Percentiles rank a stretch among this genome's conserved stretches.
Conservation (phyloP, 2,329 filamentous ascomycete genomes). For the Penicillium sp. region DNA sequence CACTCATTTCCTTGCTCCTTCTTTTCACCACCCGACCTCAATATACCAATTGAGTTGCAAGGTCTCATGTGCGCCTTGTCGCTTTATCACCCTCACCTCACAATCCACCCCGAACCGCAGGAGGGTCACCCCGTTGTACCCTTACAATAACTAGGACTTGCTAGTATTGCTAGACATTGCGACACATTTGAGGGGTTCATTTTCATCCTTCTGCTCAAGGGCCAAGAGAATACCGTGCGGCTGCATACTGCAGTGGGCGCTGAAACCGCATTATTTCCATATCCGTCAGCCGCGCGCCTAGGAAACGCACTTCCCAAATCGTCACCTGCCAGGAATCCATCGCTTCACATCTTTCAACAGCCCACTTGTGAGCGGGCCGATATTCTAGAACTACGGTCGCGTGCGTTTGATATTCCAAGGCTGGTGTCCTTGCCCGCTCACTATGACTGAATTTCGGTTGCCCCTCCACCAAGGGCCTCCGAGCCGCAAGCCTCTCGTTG, state of each 20-base stretch:
- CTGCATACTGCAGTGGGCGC: constrained; percentile 16
- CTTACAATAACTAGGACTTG: constrained; percentile 8
- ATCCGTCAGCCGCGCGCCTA: constrained; percentile 23
- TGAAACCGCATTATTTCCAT: constrained; percentile 20
- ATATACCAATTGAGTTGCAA: constrained; percentile 9
- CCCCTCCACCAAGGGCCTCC: constrained; percentile 35
- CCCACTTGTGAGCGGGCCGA: constrained; percentile 4
- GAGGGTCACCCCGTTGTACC: constrained; percentile 11
- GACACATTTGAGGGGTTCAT: background rate
- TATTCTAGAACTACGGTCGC: background rate
- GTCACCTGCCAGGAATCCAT: background rate
- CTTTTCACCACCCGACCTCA: background rate
- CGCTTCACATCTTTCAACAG: background rate
- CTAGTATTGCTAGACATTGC: background rate
- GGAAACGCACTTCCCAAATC: constrained; percentile 6
- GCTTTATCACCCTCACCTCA: constrained; percentile 9
- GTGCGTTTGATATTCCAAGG: constrained; percentile 23
- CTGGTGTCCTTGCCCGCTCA: constrained; percentile 28
- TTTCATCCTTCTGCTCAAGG: constrained; percentile 4
- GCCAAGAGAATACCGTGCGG: constrained; percentile 4
- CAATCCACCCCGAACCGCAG: constrained; percentile 1
- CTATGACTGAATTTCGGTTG: constrained; percentile 39
- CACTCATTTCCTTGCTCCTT: background rate
- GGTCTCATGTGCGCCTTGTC: constrained; percentile 6
- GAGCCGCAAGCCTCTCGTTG: constrained; percentile 30